Conservation (phyloP, 208 protist species). For the Leptomonas pyrrhocoris region DNA sequence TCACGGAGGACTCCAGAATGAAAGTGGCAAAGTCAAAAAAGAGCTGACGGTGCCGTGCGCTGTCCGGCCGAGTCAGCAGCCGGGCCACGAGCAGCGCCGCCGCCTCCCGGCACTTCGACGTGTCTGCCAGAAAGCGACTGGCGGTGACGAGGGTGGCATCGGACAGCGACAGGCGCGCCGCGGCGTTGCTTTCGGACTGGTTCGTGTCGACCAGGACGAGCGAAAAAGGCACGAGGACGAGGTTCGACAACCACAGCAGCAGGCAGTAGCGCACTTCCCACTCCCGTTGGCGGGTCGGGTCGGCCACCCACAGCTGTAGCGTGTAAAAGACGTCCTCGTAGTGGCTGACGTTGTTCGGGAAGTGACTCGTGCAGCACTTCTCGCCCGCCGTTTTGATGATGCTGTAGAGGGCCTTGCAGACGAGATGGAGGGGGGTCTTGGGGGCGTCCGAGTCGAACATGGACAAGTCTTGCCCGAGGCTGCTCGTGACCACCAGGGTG, state of each 20-base stretch:
- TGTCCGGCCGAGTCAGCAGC: constrained; percentile 92
- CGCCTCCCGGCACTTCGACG: constrained; percentile 91
- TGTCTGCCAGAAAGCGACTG: constrained; percentile 77
- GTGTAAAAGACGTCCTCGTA: constrained; percentile 90
- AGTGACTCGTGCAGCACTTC: constrained; percentile 93
- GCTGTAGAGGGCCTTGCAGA: constrained; percentile 89
- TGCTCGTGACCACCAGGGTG: constrained; percentile 24
- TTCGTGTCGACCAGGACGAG: constrained; percentile 91
- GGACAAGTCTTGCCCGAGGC: constrained; percentile 69
- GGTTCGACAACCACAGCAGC: constrained; percentile 96
- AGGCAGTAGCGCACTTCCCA: constrained; percentile 97
- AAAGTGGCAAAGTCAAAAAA: constrained; percentile 70
- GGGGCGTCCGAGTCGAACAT: constrained; percentile 82
- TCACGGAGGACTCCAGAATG: constrained; percentile 28
- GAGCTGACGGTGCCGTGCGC: constrained; percentile 52
- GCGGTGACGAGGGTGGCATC: constrained; percentile 75
- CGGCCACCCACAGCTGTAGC: constrained; percentile 66
- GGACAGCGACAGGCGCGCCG: constrained; percentile 49
- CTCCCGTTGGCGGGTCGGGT: constrained; percentile 53
- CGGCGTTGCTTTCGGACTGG: not conserved
- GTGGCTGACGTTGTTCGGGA: constrained; percentile 91
- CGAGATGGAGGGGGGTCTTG: constrained; percentile 68
- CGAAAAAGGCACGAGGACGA: constrained; percentile 96
- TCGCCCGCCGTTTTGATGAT: constrained; percentile 94
- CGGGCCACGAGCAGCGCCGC: constrained; percentile 89